Conservation (phyloP, 1,284 basidiomycete genomes). For the Amylostereum areolatum region DNA sequence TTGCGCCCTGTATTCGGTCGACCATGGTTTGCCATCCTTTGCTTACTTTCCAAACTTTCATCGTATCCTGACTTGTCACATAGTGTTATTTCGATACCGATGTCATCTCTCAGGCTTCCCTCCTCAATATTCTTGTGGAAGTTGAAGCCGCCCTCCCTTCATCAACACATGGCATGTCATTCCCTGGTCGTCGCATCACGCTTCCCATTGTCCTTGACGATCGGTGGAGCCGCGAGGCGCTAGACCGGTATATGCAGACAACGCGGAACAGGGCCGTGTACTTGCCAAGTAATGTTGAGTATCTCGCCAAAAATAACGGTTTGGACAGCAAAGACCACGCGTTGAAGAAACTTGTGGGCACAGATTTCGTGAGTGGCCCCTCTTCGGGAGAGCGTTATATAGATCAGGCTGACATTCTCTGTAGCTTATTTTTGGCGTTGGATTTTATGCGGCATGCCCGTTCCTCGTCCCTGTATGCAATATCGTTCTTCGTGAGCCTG, state of each 20-base stretch:
- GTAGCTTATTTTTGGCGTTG: slow-evolving; percentile 58
- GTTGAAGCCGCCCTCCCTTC: slow-evolving; percentile 33
- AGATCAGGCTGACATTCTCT: neutral
- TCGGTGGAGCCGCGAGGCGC: slow-evolving; percentile 47
- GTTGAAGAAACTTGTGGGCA: slow-evolving; percentile 35
- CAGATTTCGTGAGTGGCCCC: slow-evolving; percentile 40
- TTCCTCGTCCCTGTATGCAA: slow-evolving; percentile 49
- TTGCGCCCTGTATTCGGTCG: slow-evolving; percentile 53
- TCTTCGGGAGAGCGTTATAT: neutral
- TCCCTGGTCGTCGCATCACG: slow-evolving; percentile 46
- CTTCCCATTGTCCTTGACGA: slow-evolving; percentile 66
- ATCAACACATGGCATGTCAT: slow-evolving; percentile 34
- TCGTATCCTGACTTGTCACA: neutral
- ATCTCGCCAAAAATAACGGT: slow-evolving; percentile 62
- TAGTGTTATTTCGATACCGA: slow-evolving; percentile 48
- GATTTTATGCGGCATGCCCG: slow-evolving; percentile 58
- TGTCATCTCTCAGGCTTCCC: slow-evolving; percentile 30
- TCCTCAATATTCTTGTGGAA: slow-evolving; percentile 34
- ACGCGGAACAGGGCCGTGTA: slow-evolving; percentile 56
- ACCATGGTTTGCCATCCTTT: slow-evolving; percentile 36
- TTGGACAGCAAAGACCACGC: slow-evolving; percentile 40
- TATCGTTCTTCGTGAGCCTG: too few relatives aligned
- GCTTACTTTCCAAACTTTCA: neutral
- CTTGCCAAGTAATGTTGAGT: slow-evolving; percentile 63
- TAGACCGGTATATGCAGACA: slow-evolving; percentile 51